phyloP scores from a whole-genome alignment of 192 early-diverging fungal species.

The Neocallimastix lanati region DNA sequence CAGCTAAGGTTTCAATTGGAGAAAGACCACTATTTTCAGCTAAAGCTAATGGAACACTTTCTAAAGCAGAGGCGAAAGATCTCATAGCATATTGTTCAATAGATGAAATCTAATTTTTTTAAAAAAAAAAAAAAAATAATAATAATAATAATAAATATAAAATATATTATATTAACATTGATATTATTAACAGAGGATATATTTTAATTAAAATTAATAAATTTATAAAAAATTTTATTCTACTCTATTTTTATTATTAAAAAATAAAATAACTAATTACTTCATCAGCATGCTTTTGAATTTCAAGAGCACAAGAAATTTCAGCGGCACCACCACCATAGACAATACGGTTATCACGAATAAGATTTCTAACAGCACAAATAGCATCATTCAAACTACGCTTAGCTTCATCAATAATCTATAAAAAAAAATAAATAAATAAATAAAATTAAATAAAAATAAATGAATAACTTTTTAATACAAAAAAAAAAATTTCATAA shows the following conservation, averaged over 20 bases:
- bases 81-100: conserved; percentile 99
- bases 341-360: conserved; percentile 93
- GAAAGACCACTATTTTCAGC: conserved; percentile 95
- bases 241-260: no score
- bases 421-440: background rate
- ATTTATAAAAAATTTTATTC: no score
- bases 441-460: no score
- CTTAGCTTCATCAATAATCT: conserved; percentile 97
- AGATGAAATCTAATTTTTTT: conserved; percentile 34
- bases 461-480: no score
- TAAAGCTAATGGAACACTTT: conserved; percentile 77
- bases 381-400: conserved; percentile 95
- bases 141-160: no score
- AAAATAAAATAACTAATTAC: conserved; percentile 9
- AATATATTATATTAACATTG: no score
- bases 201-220: no score
- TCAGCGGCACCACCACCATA: conserved; percentile 99
- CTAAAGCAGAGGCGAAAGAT: conserved; percentile 88
- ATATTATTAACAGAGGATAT: no score
- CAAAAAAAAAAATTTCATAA: no score
- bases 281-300: conserved; percentile 76
- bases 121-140: background rate
- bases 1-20: conserved; percentile 90
- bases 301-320: conserved; percentile 84
- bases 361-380: conserved; percentile 94